These are phyloP conservation scores for Wickerhamomyces bovis DNA, from an alignment of 805 yeast species.

Conservation along the genomic window DNA sequence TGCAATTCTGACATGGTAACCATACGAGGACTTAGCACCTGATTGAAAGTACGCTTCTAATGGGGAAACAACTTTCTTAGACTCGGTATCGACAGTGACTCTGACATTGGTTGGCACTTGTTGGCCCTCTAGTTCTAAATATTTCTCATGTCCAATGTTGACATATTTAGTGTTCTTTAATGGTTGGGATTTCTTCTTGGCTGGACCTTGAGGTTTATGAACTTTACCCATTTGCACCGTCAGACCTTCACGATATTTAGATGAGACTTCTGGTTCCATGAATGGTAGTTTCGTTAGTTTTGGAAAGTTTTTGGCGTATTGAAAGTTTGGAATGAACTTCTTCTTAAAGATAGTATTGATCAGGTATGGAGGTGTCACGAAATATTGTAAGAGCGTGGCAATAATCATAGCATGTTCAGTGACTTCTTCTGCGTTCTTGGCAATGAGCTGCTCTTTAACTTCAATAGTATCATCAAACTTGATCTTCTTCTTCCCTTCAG, in stretches of 20 bases:
- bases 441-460: constrained; percentile 19
- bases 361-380: constrained; percentile 80
- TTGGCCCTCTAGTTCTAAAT: constrained; percentile 50
- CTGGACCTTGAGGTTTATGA: constrained; percentile 17
- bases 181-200: constrained; percentile 42
- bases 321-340: constrained; percentile 40
- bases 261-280: constrained; percentile 40
- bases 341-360: constrained; percentile 57
- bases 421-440: constrained; percentile 15
- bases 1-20: constrained; percentile 70
- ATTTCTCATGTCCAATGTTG: constrained; percentile 61
- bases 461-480: constrained; percentile 29
- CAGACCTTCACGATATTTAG: constrained; percentile 57
- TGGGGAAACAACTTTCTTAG: constrained; percentile 62
- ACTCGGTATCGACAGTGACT: constrained; percentile 69
- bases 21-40: constrained; percentile 59
- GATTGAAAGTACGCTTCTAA: constrained; percentile 52
- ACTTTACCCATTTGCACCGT: constrained; percentile 37
- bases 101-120: constrained; percentile 73
- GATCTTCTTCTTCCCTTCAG: constrained; percentile 22
- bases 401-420: constrained; percentile 43
- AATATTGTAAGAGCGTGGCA: constrained; percentile 69
- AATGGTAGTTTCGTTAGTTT: constrained; percentile 70
- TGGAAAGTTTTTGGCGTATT: constrained; percentile 65
- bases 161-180: constrained; percentile 62